Evolutionary conservation across 2,329 filamentous ascomycete genomes (phyloP), one percentile per base, ranked within the genome.

Genomic region (Eutypella sp.): DNA sequence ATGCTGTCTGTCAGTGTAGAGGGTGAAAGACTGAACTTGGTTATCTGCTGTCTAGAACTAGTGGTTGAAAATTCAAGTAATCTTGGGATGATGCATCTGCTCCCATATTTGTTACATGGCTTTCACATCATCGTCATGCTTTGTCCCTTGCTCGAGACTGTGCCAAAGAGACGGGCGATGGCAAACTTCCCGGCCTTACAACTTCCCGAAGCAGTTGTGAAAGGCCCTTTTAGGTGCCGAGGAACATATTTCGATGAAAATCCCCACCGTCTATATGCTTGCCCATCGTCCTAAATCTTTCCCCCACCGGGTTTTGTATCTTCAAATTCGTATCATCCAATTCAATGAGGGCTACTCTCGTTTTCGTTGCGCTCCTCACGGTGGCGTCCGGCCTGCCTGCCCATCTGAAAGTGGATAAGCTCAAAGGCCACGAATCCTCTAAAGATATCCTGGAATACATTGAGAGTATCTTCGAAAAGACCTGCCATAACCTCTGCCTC

Each of bases 401-500:
- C 24, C 33, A 40, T 13, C 18, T 8, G 11, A 48, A 43, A 4
- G 25, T 34, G 27, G 45, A 42, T 20, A 19, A 45, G 7, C 27
- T 20, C 29, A 34, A 36, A 20, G 31, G 11, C 4, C 25, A 8
- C 8, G 25, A 29, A 29, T 34, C 42, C 1, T 34, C 40, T 10
- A 29, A 44, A 5, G 47, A 50, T 5, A 24, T 50, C 20, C 23
- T 53, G 29, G 36, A 40, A 5, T 27, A 47, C 10, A 47, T 52
- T 24, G 41, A 52, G 24, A 31, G 44, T 4, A 25, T 46, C n/a
- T 49, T 51, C 40, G 45, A 44, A 33, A 9, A 50, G 39, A 51
- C 46, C 24, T 53, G 53, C 15, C 53, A 55, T 33, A 47, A 51
- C 34, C 45, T 50, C 13, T 55, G 53, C 33, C 24, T 55, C 18